Evolutionary conservation across 768 basidiomycete species (phyloP).

Genomic region (Pleurotus giganteus): DNA sequence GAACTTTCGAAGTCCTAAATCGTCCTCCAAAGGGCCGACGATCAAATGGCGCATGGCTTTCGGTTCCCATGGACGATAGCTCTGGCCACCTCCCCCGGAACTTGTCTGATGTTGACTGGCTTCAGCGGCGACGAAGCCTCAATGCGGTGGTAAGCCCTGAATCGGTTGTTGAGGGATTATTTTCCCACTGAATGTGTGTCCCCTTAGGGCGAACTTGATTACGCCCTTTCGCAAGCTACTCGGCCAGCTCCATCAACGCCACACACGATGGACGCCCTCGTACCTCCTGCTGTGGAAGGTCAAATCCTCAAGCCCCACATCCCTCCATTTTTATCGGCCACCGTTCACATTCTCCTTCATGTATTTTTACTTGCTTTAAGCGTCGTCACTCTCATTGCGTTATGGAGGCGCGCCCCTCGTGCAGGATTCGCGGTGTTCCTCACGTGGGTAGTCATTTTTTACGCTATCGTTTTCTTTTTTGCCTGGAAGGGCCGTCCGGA

Average conservation of each 20-base stretch:
- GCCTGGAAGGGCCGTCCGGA: slow-evolving; percentile 60
- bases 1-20: slow-evolving; percentile 53
- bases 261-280: slow-evolving; percentile 44
- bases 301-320: slow-evolving; percentile 22
- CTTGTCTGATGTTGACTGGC: slow-evolving; percentile 76
- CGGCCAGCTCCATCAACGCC: slow-evolving; percentile 49
- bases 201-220: slow-evolving; percentile 71
- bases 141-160: slow-evolving; percentile 58
- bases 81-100: slow-evolving; percentile 39
- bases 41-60: slow-evolving; percentile 29
- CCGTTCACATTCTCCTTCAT: slow-evolving; percentile 55
- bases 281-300: slow-evolving; percentile 22
- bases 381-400: slow-evolving; percentile 51
- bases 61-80: slow-evolving; percentile 18
- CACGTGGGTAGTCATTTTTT: slow-evolving; percentile 58
- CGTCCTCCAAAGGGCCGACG: slow-evolving; percentile 37
- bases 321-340: slow-evolving; percentile 34
- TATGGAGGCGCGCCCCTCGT: slow-evolving; percentile 55
- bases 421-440: slow-evolving; percentile 66
- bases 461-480: slow-evolving; percentile 46
- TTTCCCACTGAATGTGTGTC: slow-evolving; percentile 11
- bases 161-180: neutral
- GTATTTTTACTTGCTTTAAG: slow-evolving; percentile 56
- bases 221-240: slow-evolving; percentile 55
- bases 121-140: slow-evolving; percentile 68